Evolutionary conservation across 306 rosid species (phyloP), one percentile per base, ranked within the genome.

Genomic region (Rosa lucieae): DNA sequence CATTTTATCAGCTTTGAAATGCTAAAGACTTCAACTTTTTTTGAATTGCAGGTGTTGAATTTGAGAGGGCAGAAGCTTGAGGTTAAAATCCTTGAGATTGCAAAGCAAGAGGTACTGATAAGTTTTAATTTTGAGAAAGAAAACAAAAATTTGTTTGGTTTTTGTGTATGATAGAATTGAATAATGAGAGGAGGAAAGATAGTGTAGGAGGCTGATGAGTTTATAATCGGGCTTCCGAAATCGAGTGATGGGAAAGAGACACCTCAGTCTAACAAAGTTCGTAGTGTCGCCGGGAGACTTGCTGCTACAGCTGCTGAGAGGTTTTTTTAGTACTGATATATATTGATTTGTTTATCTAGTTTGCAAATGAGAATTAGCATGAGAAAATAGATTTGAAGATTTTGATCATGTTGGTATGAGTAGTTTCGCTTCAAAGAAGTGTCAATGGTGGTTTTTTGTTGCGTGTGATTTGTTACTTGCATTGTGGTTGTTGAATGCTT

Each of bases 11-110:
- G 17, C 14, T 62, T 15, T 15, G 47, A 53, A 52, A 21, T 21
- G 21, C 0, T 37, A 67, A 67, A 40, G 48, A 40, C 62, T 29
- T 15, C 0, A 2, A 3, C 29, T 32, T 67, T 42, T 53, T 53
- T 9, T 67, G 5, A 15, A 44, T 67, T 70, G 17, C 68, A 94
- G 99, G 97, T 92, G 67, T 83, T 95, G 92, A 89, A 90, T 84
- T 77, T 95, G 85, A 91, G 92, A 72, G 98, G 99, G 78, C 88
- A 91, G 74, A 92, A 91, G 85, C 98, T 95, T 9, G 99, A 95
- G 86, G 62, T 73, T 49, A 80, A 70, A 88, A 93, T 95, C 46
- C 84, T 95, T 37, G 82, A 83, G 79, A 90, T 92, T 77, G 99
- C 97, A 1, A 86, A 92, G 84, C 72, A 88, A 76, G 88, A 94